Evolutionary conservation across 106 monocot species (phyloP).

Genomic region (Acanthochlamys bracteata): DNA sequence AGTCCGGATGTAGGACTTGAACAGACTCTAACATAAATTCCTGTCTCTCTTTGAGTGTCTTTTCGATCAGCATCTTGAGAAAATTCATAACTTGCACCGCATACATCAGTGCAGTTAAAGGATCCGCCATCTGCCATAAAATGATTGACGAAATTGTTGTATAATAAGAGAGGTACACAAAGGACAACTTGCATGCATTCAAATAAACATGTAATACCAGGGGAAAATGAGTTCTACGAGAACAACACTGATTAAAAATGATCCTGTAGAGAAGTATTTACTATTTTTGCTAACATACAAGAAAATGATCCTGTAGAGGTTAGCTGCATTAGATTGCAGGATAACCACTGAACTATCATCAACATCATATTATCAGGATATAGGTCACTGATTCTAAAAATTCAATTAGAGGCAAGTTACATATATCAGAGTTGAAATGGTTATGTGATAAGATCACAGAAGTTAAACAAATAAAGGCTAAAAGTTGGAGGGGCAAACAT

Average conservation of each 20-base stretch:
- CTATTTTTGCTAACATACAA: neutral
- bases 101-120: slow-evolving; percentile 47
- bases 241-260: neutral
- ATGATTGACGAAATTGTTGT: neutral
- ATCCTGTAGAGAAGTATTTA: neutral
- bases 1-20: neutral
- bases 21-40: slow-evolving; percentile 9
- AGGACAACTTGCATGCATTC: neutral
- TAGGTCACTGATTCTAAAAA: too few relatives aligned
- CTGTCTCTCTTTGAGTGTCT: slow-evolving; percentile 29
- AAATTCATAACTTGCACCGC: slow-evolving; percentile 68
- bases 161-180: neutral
- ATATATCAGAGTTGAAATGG: neutral
- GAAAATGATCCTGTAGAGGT: neutral
- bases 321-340: too few relatives aligned
- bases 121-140: slow-evolving; percentile 38
- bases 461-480: neutral
- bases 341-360: too few relatives aligned
- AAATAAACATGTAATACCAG: neutral
- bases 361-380: too few relatives aligned
- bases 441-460: neutral
- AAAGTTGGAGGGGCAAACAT: neutral
- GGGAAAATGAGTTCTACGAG: neutral
- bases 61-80: slow-evolving; percentile 28
- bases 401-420: too few relatives aligned